phyloP scores from a whole-genome alignment of 2,329 filamentous ascomycete genomes.

The Penicillium janthinellum region DNA sequence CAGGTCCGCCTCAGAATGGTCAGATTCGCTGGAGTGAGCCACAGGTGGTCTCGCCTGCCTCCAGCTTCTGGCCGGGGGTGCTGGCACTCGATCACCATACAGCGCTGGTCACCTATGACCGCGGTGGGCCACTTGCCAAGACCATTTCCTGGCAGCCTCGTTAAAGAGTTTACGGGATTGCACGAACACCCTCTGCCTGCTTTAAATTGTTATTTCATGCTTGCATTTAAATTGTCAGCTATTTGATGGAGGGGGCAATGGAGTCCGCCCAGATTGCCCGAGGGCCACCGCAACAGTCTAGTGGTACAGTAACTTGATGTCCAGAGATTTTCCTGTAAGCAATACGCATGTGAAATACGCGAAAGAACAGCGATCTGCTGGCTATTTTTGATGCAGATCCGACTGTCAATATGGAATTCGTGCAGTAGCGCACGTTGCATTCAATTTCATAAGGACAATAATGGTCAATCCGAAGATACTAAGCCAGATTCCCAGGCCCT shows the following conservation, averaged over 20 bases:
- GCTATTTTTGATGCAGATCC: too few species aligned
- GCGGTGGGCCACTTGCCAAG: conserved; percentile 31
- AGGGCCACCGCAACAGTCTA: too few species aligned
- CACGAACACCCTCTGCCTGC: background rate
- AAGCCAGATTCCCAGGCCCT: too few species aligned
- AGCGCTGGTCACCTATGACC: conserved; percentile 34
- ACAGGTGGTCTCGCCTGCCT: conserved; percentile 31
- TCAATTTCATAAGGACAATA: too few species aligned
- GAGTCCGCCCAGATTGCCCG: too few species aligned
- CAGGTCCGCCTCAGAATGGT: conserved; percentile 36
- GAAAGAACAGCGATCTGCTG: too few species aligned
- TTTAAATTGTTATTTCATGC: background rate
- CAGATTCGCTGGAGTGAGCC: conserved; percentile 40
- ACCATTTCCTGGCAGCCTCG: conserved; percentile 28
- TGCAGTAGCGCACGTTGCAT: too few species aligned
- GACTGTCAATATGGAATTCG: too few species aligned
- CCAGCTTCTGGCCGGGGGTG: conserved; percentile 46
- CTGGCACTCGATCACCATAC: conserved; percentile 32
- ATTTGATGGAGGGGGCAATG: background rate
- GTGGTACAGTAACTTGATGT: too few species aligned
- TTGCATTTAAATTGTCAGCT: background rate
- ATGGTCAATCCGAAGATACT: too few species aligned
- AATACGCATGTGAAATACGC: too few species aligned
- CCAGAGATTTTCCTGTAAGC: too few species aligned
- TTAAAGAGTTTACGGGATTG: background rate